Conservation (phyloP, 2,329 filamentous ascomycete species). For the Fusarium sp. region DNA sequence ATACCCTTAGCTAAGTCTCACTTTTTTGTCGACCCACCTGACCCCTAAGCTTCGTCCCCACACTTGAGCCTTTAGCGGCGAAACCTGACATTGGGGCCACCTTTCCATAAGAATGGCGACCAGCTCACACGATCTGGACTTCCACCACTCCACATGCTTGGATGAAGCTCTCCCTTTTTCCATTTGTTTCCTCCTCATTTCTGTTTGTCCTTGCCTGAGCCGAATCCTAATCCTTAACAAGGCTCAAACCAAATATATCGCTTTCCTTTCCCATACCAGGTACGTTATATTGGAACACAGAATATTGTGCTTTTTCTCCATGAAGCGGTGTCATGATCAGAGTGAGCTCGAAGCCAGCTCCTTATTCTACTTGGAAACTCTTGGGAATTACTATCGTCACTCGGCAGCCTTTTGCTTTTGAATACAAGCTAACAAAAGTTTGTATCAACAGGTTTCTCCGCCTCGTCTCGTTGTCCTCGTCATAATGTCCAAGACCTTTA, state of each 20-base stretch:
- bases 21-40: too few species aligned
- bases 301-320: conserved; percentile 2
- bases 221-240: conserved; percentile 34
- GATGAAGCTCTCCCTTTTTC: conserved; percentile 36
- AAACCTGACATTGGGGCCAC: conserved; percentile 49
- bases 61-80: conserved; percentile 40
- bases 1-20: too few species aligned
- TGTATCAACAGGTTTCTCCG: conserved; percentile 31
- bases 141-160: conserved; percentile 38
- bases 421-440: conserved; percentile 28
- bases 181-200: conserved; percentile 24
- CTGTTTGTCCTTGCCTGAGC: conserved; percentile 38
- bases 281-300: conserved; percentile 30
- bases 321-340: conserved; percentile 36
- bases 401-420: background rate
- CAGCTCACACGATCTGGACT: conserved; percentile 40
- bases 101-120: conserved; percentile 48
- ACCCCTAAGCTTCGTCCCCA: conserved; percentile 44
- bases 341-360: conserved; percentile 24
- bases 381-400: background rate
- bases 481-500: conserved; percentile 64
- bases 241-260: conserved; percentile 26
- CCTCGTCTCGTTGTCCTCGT: conserved; percentile 38
- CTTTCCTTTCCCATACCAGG: conserved; percentile 29
- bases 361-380: background rate